phyloP scores from a whole-genome alignment of 208 protist genomes.

The Trypanosoma cruzi region DNA sequence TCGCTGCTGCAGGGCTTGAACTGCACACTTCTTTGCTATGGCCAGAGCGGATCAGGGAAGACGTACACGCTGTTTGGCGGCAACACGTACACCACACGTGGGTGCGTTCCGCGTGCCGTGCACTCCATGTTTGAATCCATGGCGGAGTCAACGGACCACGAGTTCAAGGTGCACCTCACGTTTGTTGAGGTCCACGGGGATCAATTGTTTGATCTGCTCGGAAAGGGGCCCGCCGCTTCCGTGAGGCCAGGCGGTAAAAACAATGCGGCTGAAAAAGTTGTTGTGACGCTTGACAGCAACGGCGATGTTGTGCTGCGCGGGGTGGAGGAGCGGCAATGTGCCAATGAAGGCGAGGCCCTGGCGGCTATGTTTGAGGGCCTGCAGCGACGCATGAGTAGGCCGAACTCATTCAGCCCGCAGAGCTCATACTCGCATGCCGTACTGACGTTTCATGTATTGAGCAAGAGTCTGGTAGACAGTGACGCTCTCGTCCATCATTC shows the following conservation, averaged over 20 bases:
- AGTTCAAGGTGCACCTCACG: conserved; percentile 51
- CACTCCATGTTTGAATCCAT: conserved; percentile 68
- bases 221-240: not conserved
- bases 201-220: conserved; percentile 67
- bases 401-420: conserved; percentile 48
- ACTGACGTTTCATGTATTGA: conserved; percentile 81
- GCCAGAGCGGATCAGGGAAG: conserved; percentile 78
- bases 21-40: conserved; percentile 79
- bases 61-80: conserved; percentile 78
- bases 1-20: conserved; percentile 45
- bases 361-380: conserved; percentile 81
- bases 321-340: conserved; percentile 40
- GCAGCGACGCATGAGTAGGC: conserved; percentile 43
- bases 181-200: conserved; percentile 85
- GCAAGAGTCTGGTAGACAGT: conserved; percentile 75
- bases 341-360: conserved; percentile 78
- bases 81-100: conserved; percentile 44
- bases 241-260: not conserved
- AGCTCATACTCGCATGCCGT: conserved; percentile 76
- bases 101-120: conserved; percentile 69
- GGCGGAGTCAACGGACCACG: conserved; percentile 31
- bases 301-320: conserved; percentile 37
- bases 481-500: conserved; percentile 47
- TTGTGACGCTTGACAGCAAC: conserved; percentile 34
- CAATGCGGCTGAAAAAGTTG: conserved; percentile 15